Evolutionary conservation across 2,329 filamentous ascomycete species (phyloP), one percentile per base, ranked within the genome.

Genomic region (Mycocentrospora acerina): DNA sequence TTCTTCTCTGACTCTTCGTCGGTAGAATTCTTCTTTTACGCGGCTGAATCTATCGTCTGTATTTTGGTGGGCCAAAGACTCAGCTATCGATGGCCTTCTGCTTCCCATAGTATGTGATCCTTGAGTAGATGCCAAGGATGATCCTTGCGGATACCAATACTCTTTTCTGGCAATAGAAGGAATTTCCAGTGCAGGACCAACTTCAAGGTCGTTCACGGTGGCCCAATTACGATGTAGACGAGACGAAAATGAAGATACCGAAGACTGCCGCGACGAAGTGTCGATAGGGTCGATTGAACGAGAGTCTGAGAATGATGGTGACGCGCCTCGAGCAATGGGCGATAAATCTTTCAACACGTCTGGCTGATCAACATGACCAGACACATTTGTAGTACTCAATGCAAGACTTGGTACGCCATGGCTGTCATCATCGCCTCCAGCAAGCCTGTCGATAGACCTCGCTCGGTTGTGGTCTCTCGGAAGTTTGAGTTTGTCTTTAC

Each of bases 391-490:
- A 4, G 76, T 80, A 59, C 77, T 86, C 17, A 88, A 55, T 4
- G 79, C 80, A 2, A 89, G 74, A 47, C 79, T 81, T 1, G 86
- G 74, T 27, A 77, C 76, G 2, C 78, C 78, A 43, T 85, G 82
- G 49, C 84, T 82, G 57, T 88, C 82, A 8, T 74, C 69, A 35
- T 72, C 80, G 15, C 73, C 71, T 35, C 85, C 82, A 3, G 69
- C 79, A 50, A 48, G 77, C 28, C 81, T 74, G 42, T 89, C 85
- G 6, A 81, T 80, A 0, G 85, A 88, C 22, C 75, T 76, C 4
- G 80, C 78, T 24, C 83, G 75, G 10, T 43, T 53, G 24, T 69
- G 62, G 2, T 74, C 71, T 15, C 68, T 65, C 24, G 78, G 74
- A 27, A 79, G 53, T 53, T 56, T 55, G 3, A 63, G 46, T 13